Evolutionary conservation across 2,329 filamentous ascomycete genomes (phyloP).

Genomic region (Dothideomycetidae sp.): DNA sequence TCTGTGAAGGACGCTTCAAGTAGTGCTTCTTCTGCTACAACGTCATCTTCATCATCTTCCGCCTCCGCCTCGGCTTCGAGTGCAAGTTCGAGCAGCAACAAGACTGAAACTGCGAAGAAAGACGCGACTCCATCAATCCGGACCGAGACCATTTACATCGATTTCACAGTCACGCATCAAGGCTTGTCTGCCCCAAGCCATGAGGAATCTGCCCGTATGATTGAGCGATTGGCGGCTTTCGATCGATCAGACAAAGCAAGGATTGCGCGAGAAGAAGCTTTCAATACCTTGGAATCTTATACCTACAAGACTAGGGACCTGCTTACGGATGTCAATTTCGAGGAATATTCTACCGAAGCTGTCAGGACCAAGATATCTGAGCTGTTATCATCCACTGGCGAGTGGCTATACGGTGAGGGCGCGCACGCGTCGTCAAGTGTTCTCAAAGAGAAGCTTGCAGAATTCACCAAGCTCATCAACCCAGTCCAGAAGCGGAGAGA

Average conservation of each 20-base stretch:
- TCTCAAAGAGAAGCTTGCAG: slow-evolving; percentile 62
- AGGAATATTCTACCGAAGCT: slow-evolving; percentile 52
- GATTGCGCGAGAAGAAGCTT: slow-evolving; percentile 62
- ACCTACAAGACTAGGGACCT: slow-evolving; percentile 82
- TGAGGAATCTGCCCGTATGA: slow-evolving; percentile 45
- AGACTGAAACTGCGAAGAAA: slow-evolving; percentile 22
- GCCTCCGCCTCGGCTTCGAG: slow-evolving; percentile 28
- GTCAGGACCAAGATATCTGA: slow-evolving; percentile 54
- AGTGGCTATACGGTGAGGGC: slow-evolving; percentile 86
- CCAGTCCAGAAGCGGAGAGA: slow-evolving; percentile 63
- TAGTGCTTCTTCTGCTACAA: slow-evolving; percentile 23
- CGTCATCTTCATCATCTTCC: no score
- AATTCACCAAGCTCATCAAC: slow-evolving; percentile 60
- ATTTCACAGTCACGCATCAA: slow-evolving; percentile 30
- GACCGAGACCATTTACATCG: slow-evolving; percentile 38
- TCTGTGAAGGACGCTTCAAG: slow-evolving; percentile 24
- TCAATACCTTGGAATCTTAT: slow-evolving; percentile 87
- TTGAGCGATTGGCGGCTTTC: slow-evolving; percentile 62
- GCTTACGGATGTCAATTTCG: slow-evolving; percentile 61
- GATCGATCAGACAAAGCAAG: slow-evolving; percentile 72
- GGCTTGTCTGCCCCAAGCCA: slow-evolving; percentile 43
- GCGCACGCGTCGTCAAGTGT: slow-evolving; percentile 59
- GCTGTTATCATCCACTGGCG: slow-evolving; percentile 54
- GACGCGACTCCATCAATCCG: slow-evolving; percentile 21
- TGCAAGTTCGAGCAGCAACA: slow-evolving; percentile 24